Conservation (phyloP, 2,329 filamentous ascomycete genomes). For the Pseudogymnoascus sp. region DNA sequence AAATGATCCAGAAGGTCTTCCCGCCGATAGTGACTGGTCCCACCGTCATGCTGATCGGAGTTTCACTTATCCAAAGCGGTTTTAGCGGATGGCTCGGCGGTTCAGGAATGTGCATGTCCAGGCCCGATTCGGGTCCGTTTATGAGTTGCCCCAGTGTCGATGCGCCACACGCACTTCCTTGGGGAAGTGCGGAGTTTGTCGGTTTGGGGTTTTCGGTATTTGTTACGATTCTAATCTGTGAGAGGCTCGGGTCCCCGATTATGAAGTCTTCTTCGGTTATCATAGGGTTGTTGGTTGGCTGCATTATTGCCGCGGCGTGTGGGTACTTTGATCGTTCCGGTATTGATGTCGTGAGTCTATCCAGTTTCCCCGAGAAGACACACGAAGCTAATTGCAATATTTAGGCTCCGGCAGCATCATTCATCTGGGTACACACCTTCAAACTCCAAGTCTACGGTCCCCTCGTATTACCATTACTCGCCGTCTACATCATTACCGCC, state of each 20-base stretch:
- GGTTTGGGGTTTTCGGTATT: constrained; percentile 77
- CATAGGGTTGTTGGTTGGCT: constrained; percentile 66
- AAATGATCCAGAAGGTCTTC: constrained; percentile 54
- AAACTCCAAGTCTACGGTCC: constrained; percentile 64
- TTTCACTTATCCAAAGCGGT: constrained; percentile 54
- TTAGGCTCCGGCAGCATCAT: constrained; percentile 56
- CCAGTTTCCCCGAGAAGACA: background rate
- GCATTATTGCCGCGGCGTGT: constrained; percentile 68
- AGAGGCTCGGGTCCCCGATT: constrained; percentile 73
- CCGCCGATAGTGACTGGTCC: constrained; percentile 63
- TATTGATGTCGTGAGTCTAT: constrained; percentile 49
- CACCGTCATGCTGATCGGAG: constrained; percentile 60
- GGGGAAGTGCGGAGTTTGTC: constrained; percentile 73
- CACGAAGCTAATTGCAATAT: background rate
- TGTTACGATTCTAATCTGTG: constrained; percentile 69
- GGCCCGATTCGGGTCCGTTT: constrained; percentile 42
- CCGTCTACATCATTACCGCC: constrained; percentile 64
- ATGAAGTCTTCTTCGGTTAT: constrained; percentile 57
- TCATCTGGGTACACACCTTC: constrained; percentile 76
- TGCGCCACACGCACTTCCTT: constrained; percentile 61
- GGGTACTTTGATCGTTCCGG: constrained; percentile 71
- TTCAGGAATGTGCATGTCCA: constrained; percentile 48
- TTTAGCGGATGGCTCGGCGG: constrained; percentile 76
- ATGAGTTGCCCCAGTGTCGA: constrained; percentile 61
- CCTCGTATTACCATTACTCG: constrained; percentile 63